These are phyloP conservation scores for Talaromyces sp. DNA, from an alignment of 2,329 filamentous ascomycete genomes.

Conservation along the genomic window DNA sequence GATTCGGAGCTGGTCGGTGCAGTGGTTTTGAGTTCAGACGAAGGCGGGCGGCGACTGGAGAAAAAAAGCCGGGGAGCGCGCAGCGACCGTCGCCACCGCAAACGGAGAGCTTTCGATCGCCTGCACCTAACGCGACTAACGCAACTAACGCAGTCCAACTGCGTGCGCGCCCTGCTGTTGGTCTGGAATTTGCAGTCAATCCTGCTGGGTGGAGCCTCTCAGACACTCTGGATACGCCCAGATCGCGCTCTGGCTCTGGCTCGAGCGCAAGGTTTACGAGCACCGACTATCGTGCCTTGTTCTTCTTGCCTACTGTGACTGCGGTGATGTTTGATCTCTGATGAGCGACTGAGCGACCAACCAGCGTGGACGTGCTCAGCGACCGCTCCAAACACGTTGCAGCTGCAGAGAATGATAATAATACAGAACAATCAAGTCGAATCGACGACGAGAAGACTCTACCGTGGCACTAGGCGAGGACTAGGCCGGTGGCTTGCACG, in stretches of 20 bases:
- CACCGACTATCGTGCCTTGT: too few relatives aligned
- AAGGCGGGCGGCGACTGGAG: neutral
- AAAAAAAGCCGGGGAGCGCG: conserved; percentile 4
- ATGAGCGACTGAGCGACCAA: neutral
- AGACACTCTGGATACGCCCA: neutral
- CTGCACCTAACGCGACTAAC: neutral
- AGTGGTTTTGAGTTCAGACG: too few relatives aligned
- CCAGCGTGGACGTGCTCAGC: neutral
- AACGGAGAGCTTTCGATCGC: neutral
- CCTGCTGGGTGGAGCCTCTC: neutral
- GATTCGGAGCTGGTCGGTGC: too few relatives aligned
- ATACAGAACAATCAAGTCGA: too few relatives aligned
- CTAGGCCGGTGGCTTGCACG: neutral
- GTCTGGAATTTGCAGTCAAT: too few relatives aligned
- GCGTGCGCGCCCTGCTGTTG: neutral
- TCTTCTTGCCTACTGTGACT: neutral
- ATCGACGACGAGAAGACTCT: neutral
- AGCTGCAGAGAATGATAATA: too few relatives aligned
- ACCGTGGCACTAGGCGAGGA: neutral
- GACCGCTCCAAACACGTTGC: too few relatives aligned
- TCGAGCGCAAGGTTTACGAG: neutral
- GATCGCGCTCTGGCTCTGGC: neutral
- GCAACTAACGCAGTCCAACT: neutral
- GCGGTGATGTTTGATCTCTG: too few relatives aligned
- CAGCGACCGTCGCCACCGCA: neutral